These are phyloP conservation scores for Phaeotremella skinneri DNA, from an alignment of 768 basidiomycete species.

Conservation along the genomic window DNA sequence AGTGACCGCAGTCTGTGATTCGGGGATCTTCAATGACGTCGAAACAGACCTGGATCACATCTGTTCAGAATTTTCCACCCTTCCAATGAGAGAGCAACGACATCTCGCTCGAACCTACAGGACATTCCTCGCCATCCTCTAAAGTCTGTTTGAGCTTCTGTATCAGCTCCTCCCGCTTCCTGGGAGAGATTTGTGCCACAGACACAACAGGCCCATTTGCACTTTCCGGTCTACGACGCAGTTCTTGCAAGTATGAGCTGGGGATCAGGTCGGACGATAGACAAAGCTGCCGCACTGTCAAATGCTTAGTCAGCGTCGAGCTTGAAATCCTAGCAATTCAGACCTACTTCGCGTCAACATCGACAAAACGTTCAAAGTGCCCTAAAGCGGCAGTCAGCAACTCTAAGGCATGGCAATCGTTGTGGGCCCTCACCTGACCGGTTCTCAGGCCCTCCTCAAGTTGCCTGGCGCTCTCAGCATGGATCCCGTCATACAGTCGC, in stretches of 20 bases:
- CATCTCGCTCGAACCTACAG: too few species aligned
- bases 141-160: constrained; percentile 31
- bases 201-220: constrained; percentile 15
- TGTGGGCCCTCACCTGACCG: constrained; percentile 25
- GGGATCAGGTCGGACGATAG: constrained; percentile 36
- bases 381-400: constrained; percentile 13
- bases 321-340: background rate
- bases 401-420: background rate
- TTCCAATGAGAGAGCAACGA: too few species aligned
- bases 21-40: constrained; percentile 27
- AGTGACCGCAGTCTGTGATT: constrained; percentile 43
- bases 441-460: constrained; percentile 30
- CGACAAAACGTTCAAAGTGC: constrained; percentile 34
- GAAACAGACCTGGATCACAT: constrained; percentile 37
- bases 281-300: constrained; percentile 44
- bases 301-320: constrained; percentile 6
- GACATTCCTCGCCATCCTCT: constrained; percentile 37
- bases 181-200: constrained; percentile 16
- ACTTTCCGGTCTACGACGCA: constrained; percentile 16
- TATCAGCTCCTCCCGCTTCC: constrained; percentile 26
- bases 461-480: constrained; percentile 12
- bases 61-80: too few species aligned
- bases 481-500: constrained; percentile 37
- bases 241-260: constrained; percentile 35
- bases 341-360: constrained; percentile 41